Evolutionary conservation across 1,284 basidiomycete species (phyloP).

Genomic region (Polyporus tsugae): DNA sequence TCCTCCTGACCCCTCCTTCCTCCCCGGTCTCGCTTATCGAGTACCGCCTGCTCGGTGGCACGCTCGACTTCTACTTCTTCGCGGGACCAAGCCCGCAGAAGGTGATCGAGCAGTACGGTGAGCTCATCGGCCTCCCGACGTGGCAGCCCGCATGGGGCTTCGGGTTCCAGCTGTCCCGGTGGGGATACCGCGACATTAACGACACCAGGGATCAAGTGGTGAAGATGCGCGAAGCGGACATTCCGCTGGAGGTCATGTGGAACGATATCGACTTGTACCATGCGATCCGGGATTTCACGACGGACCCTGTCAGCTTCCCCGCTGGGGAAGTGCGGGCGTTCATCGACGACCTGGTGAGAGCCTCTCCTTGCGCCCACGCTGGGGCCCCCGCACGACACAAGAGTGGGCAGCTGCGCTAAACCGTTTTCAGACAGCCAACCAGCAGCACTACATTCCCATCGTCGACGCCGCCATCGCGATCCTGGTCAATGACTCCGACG

Average conservation of each 20-base stretch:
- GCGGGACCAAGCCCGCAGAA: conserved; percentile 67
- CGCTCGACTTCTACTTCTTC: conserved; percentile 70
- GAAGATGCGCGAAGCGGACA: conserved; percentile 66
- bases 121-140: conserved; percentile 64
- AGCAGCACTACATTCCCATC: conserved; percentile 50
- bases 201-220: conserved; percentile 72
- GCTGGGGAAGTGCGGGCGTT: conserved; percentile 66
- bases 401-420: conserved; percentile 1
- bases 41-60: conserved; percentile 73
- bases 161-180: conserved; percentile 77
- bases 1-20: conserved; percentile 58
- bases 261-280: conserved; percentile 82
- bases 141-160: conserved; percentile 78
- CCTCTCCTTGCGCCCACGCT: neutral
- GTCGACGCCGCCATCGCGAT: conserved; percentile 47
- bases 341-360: conserved; percentile 63
- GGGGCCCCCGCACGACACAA: neutral
- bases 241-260: conserved; percentile 81
- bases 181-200: conserved; percentile 42
- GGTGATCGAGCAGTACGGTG: conserved; percentile 76
- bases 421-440: conserved; percentile 39
- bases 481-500: conserved; percentile 47
- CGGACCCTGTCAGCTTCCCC: conserved; percentile 72
- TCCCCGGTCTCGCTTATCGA: conserved; percentile 64
- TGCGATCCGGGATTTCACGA: conserved; percentile 72